phyloP scores from a whole-genome alignment of 1,139 yeast species.

The Saccharomyces hybrid region DNA sequence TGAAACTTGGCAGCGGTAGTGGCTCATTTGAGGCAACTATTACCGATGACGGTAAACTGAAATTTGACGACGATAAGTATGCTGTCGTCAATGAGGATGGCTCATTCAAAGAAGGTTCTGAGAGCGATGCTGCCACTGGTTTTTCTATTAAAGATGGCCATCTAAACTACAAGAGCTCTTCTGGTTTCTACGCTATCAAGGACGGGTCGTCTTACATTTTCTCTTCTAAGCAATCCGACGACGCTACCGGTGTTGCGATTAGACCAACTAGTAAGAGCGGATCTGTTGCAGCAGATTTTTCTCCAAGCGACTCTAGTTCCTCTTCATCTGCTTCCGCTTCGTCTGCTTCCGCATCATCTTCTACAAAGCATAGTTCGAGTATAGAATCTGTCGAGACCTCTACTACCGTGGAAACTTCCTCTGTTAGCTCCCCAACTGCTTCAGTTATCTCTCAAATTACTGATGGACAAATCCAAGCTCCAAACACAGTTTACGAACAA shows the following conservation, averaged over 20 bases:
- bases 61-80: constrained; percentile 25
- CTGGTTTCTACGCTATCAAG: constrained; percentile 22
- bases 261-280: constrained; percentile 14
- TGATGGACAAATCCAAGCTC: constrained; percentile 7
- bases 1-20: constrained; percentile 14
- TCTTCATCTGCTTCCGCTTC: constrained; percentile 1
- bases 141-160: constrained; percentile 26
- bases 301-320: constrained; percentile 9
- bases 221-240: constrained; percentile 10
- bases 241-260: constrained; percentile 13
- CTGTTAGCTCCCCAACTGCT: constrained; percentile 1
- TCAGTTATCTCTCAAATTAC: constrained; percentile 4
- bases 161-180: constrained; percentile 22
- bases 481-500: constrained; percentile 3
- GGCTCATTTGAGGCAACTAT: constrained; percentile 15
- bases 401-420: not conserved
- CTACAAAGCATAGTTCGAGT: not conserved
- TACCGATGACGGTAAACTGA: constrained; percentile 31
- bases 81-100: constrained; percentile 21
- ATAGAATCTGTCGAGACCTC: not conserved
- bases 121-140: constrained; percentile 25
- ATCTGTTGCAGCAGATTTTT: constrained; percentile 12
- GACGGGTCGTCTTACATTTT: constrained; percentile 12
- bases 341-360: not conserved
- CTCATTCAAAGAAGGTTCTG: constrained; percentile 12